Conservation (phyloP, 2,329 filamentous ascomycete genomes). For the Alternaria longipes region DNA sequence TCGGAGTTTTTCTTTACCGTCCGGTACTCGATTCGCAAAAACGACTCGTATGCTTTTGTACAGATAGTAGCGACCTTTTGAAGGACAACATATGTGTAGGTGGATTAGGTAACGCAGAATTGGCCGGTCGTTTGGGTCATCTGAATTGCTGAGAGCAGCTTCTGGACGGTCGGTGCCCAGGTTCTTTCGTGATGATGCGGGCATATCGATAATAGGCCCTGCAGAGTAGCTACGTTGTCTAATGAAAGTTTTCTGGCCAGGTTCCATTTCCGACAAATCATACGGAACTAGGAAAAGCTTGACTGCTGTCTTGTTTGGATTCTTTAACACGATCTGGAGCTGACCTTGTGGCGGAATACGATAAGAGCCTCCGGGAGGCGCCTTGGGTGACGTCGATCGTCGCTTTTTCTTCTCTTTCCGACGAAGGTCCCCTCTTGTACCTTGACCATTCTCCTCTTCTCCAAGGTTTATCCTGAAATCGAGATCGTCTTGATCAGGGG, state of each 20-base stretch:
- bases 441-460: conserved; percentile 23
- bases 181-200: conserved; percentile 57
- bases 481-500: conserved; percentile 37
- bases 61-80: conserved; percentile 83
- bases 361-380: conserved; percentile 87
- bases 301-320: conserved; percentile 96
- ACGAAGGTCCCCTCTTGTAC: conserved; percentile 51
- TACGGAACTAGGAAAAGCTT: conserved; percentile 96
- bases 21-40: conserved; percentile 94
- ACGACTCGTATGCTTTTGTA: conserved; percentile 94
- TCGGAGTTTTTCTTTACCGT: conserved; percentile 89
- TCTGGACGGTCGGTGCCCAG: conserved; percentile 63
- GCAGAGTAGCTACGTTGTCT: conserved; percentile 92
- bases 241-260: conserved; percentile 94
- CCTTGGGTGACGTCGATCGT: conserved; percentile 64
- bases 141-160: conserved; percentile 60
- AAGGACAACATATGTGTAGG: conserved; percentile 88
- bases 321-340: conserved; percentile 96
- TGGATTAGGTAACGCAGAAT: conserved; percentile 91
- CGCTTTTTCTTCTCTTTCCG: conserved; percentile 67
- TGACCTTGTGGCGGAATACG: conserved; percentile 94
- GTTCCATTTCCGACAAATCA: conserved; percentile 89
- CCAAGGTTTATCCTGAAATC: conserved; percentile 32
- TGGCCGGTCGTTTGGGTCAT: conserved; percentile 68
- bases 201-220: conserved; percentile 82